These are phyloP conservation scores for Solanum hybrid DNA, from an alignment of 305 asterid genomes.

Conservation along the genomic window DNA sequence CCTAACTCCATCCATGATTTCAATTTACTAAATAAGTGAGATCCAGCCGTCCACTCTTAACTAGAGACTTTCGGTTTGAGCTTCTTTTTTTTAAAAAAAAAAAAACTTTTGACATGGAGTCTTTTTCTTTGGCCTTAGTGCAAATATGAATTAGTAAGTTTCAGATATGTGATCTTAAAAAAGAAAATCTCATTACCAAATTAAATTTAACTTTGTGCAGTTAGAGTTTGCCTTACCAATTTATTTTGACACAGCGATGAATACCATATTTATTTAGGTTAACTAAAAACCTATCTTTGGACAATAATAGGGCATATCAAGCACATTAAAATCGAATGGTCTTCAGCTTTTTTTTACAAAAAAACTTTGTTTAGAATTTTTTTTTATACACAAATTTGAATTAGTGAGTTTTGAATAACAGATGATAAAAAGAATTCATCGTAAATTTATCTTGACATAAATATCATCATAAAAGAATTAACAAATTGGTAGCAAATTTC, in stretches of 20 bases:
- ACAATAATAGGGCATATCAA: neutral
- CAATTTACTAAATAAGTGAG: neutral
- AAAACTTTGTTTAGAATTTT: neutral
- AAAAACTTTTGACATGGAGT: neutral
- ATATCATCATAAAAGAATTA: neutral
- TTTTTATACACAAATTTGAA: neutral
- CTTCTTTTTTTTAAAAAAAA: no score
- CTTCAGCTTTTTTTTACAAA: no score
- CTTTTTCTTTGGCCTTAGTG: neutral
- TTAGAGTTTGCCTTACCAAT: neutral
- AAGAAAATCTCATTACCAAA: neutral
- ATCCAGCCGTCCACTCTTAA: neutral
- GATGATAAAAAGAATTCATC: neutral
- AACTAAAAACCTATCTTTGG: neutral
- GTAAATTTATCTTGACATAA: no score
- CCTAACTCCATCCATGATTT: neutral
- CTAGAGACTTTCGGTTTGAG: no score
- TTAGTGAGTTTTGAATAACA: neutral
- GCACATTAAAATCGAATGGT: neutral
- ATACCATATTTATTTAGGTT: neutral
- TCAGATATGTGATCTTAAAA: neutral
- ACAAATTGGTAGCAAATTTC: neutral
- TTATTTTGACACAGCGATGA: neutral
- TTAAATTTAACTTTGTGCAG: neutral
- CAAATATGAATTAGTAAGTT: neutral